Percentiles rank a stretch among this genome's conserved stretches.
Conservation (phyloP, 176 grass and related monocot species). For the Oryza glumipatula region DNA sequence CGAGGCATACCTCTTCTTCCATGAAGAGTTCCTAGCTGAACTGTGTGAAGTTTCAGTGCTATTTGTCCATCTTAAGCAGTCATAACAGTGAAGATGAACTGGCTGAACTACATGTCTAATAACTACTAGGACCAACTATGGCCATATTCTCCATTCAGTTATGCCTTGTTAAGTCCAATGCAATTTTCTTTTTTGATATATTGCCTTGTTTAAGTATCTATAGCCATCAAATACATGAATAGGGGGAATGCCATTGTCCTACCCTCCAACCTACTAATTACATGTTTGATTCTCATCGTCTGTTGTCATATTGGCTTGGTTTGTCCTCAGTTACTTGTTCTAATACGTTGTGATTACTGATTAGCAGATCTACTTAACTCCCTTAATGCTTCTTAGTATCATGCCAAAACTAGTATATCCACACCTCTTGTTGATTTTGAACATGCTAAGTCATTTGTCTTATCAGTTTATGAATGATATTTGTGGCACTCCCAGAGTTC, state of each 20-base stretch:
- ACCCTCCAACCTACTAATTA: neutral
- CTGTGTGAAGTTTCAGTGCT: neutral
- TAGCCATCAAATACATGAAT: neutral
- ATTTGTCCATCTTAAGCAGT: neutral
- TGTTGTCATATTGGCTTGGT: neutral
- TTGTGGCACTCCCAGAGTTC: neutral
- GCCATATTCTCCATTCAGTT: neutral
- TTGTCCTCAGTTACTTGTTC: neutral
- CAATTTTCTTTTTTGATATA: neutral
- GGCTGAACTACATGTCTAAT: neutral
- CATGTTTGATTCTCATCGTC: neutral
- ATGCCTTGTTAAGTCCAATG: neutral
- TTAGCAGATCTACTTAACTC: neutral
- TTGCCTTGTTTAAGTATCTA: neutral
- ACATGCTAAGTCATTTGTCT: neutral
- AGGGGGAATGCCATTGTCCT: neutral
- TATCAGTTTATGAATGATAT: neutral
- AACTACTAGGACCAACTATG: neutral
- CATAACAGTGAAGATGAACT: neutral
- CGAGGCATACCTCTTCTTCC: neutral
- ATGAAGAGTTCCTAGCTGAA: neutral
- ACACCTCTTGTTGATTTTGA: neutral
- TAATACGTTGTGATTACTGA: neutral
- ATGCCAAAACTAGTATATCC: conserved; percentile 6
- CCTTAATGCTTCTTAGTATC: neutral